These are phyloP conservation scores for Lentithecium fluviatile DNA, from an alignment of 495 filamentous ascomycete genomes.

Conservation along the genomic window DNA sequence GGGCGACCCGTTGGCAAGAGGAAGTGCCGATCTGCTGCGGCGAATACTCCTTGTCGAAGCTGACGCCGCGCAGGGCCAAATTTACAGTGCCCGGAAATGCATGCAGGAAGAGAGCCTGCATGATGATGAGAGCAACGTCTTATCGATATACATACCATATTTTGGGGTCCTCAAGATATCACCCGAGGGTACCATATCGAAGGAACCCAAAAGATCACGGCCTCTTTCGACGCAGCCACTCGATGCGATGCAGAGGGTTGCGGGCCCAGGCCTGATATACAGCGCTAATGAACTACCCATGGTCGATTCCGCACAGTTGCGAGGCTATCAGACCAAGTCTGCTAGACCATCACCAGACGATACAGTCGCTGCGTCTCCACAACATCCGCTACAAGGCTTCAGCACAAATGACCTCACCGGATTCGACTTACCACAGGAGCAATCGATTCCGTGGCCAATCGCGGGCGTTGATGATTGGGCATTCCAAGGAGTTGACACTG, in stretches of 20 bases:
- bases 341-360: neutral
- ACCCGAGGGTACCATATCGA: conserved; percentile 1
- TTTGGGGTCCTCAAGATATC: conserved; percentile 17
- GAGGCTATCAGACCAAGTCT: neutral
- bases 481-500: conserved; percentile 13
- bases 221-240: neutral
- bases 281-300: neutral
- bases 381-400: neutral
- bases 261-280: too few relatives aligned
- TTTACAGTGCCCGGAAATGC: neutral
- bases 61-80: conserved; percentile 1
- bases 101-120: neutral
- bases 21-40: conserved; percentile 12
- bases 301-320: neutral
- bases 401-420: neutral
- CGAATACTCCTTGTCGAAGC: conserved; percentile 15
- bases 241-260: neutral
- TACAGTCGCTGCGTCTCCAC: neutral
- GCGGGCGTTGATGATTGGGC: conserved; percentile 7
- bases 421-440: neutral
- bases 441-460: neutral
- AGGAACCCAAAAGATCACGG: neutral
- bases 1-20: conserved; percentile 4
- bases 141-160: conserved; percentile 12
- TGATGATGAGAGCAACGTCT: neutral